These are phyloP conservation scores for Juncus effusus DNA, from an alignment of 176 grass and related monocot species.

Conservation along the genomic window DNA sequence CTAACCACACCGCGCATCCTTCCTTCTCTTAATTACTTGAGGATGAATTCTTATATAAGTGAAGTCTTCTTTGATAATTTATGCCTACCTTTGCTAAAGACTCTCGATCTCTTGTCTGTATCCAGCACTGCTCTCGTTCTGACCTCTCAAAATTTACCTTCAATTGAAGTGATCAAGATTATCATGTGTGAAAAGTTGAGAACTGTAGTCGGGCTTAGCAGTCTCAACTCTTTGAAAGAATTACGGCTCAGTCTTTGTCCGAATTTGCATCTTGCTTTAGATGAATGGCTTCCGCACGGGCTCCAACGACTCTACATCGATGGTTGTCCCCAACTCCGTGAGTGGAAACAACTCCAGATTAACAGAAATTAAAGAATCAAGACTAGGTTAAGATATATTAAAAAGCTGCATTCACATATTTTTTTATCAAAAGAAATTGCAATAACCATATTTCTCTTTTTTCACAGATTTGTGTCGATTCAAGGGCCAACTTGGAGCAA, in stretches of 20 bases:
- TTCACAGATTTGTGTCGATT: no score
- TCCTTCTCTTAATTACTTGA: constrained; percentile 1
- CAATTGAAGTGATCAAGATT: neutral
- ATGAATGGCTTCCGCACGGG: neutral
- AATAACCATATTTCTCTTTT: no score
- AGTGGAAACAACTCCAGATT: neutral
- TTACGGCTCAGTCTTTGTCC: neutral
- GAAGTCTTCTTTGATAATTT: neutral
- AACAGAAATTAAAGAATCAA: neutral
- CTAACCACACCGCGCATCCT: neutral
- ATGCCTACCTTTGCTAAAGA: neutral
- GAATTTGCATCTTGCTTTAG: neutral
- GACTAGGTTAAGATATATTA: no score
- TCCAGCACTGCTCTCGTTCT: neutral
- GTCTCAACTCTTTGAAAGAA: constrained; percentile 5
- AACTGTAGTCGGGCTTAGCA: constrained; percentile 1
- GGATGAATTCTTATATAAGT: neutral
- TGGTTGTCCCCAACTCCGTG: neutral
- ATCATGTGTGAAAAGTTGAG: neutral
- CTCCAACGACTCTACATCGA: neutral
- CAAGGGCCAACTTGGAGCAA: no score
- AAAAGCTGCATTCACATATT: no score
- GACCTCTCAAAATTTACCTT: neutral
- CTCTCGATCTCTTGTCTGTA: neutral
- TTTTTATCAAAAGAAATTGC: no score